These are phyloP conservation scores for Colletotrichum sp. DNA, from an alignment of 2,329 filamentous ascomycete genomes.

Conservation along the genomic window DNA sequence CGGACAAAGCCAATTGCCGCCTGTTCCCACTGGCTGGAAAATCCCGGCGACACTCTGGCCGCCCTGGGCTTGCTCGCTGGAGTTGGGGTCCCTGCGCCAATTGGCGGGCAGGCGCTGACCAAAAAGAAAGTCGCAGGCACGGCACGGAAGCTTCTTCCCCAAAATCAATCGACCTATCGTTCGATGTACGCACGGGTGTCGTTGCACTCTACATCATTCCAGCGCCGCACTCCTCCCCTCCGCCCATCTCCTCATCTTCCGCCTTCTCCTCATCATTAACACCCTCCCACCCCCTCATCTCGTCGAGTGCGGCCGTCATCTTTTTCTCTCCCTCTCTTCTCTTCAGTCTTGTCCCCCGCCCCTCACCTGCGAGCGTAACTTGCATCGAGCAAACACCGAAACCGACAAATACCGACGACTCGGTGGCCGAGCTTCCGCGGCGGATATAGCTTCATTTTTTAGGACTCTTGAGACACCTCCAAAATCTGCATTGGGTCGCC, in stretches of 20 bases:
- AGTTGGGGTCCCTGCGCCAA: neutral
- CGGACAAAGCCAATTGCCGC: slow-evolving; percentile 7
- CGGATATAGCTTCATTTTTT: slow-evolving; percentile 7
- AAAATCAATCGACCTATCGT: slow-evolving; percentile 21
- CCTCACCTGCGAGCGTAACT: neutral
- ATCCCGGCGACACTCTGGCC: neutral
- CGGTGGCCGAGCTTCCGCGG: slow-evolving; percentile 9
- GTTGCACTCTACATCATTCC: slow-evolving; percentile 17
- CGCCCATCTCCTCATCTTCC: neutral
- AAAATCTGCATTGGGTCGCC: neutral
- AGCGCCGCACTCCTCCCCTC: neutral
- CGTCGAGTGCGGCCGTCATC: neutral
- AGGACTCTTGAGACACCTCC: neutral
- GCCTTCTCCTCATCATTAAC: neutral
- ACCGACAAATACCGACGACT: neutral
- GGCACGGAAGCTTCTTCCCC: slow-evolving; percentile 13
- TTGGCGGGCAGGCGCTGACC: neutral
- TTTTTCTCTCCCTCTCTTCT: neutral
- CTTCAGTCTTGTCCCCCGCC: neutral
- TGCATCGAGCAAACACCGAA: neutral
- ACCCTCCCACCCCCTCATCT: neutral
- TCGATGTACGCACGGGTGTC: slow-evolving; percentile 18
- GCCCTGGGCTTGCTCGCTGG: neutral
- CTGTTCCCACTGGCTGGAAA: slow-evolving; percentile 11
- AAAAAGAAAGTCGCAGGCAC: slow-evolving; percentile 10